Conservation (phyloP, 352 stramenopile genomes). For the Phytophthora melonis region DNA sequence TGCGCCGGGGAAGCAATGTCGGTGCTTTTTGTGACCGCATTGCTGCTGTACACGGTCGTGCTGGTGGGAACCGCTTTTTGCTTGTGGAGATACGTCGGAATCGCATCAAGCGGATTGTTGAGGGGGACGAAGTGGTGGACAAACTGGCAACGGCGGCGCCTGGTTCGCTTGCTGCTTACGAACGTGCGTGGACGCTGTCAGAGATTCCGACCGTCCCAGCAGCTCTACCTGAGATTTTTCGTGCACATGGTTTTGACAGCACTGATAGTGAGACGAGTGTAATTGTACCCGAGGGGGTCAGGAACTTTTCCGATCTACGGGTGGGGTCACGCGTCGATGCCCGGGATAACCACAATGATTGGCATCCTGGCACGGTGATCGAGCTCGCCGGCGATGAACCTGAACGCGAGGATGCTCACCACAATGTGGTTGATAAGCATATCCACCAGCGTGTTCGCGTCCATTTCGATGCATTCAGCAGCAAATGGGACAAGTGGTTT, state of each 20-base stretch:
- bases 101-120: conserved; percentile 81
- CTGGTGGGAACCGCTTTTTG: conserved; percentile 61
- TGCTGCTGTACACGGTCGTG: conserved; percentile 39
- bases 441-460: conserved; percentile 48
- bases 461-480: conserved; percentile 77
- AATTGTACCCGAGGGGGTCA: conserved; percentile 24
- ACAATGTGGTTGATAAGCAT: conserved; percentile 14
- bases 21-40: conserved; percentile 62
- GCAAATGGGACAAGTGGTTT: conserved; percentile 84
- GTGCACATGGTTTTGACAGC: too few relatives aligned
- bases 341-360: conserved; percentile 62
- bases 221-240: conserved; percentile 27
- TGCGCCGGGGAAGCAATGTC: conserved; percentile 58
- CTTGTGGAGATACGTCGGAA: conserved; percentile 73
- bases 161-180: conserved; percentile 69
- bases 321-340: conserved; percentile 71
- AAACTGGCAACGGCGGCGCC: conserved; percentile 47
- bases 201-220: conserved; percentile 62
- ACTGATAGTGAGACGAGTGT: neutral
- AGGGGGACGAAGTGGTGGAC: conserved; percentile 66
- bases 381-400: conserved; percentile 35
- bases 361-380: conserved; percentile 69
- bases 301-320: conserved; percentile 56
- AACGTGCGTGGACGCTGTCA: conserved; percentile 71
- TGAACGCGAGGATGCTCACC: conserved; percentile 7